Evolutionary conservation across 2,329 filamentous ascomycete species (phyloP).

Genomic region (Botrytis cinerea): DNA sequence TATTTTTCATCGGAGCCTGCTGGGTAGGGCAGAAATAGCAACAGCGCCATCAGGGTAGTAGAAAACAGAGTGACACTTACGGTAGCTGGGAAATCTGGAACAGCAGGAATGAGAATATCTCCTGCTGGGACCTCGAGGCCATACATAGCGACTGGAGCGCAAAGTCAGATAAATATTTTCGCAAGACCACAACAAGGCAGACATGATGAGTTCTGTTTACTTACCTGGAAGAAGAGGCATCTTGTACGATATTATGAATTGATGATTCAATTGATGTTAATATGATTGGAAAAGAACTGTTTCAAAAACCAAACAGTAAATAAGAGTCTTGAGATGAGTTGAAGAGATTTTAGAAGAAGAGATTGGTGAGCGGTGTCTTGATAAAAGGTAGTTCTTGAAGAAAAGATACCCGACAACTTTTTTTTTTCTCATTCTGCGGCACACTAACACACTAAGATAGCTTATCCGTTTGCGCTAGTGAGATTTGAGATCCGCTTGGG

Average conservation of each 20-base stretch:
- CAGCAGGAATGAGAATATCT: slow-evolving; percentile 77
- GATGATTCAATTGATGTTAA: slow-evolving; percentile 23
- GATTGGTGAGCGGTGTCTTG: slow-evolving; percentile 29
- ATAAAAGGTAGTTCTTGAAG: slow-evolving; percentile 26
- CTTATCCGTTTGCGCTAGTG: slow-evolving; percentile 29
- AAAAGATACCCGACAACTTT: slow-evolving; percentile 32
- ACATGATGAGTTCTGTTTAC: slow-evolving; percentile 2
- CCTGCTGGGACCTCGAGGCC: slow-evolving; percentile 88
- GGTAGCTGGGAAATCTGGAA: slow-evolving; percentile 77
- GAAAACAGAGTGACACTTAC: slow-evolving; percentile 55
- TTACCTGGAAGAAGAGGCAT: slow-evolving; percentile 58
- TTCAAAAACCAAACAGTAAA: slow-evolving; percentile 9
- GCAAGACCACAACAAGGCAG: slow-evolving; percentile 15
- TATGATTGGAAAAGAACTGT: not conserved
- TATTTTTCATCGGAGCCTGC: not conserved
- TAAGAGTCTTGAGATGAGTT: not conserved
- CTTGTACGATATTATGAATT: slow-evolving; percentile 34
- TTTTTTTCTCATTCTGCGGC: slow-evolving; percentile 32
- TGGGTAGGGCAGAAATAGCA: not conserved
- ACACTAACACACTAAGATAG: slow-evolving; percentile 32
- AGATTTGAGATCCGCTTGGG: not conserved
- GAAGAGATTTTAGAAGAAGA: slow-evolving; percentile 22
- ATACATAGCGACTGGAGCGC: slow-evolving; percentile 71
- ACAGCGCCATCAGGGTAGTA: not conserved
- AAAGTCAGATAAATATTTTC: slow-evolving; percentile 42